phyloP scores from a whole-genome alignment of 768 basidiomycete species.

The Ramaria rubella region DNA sequence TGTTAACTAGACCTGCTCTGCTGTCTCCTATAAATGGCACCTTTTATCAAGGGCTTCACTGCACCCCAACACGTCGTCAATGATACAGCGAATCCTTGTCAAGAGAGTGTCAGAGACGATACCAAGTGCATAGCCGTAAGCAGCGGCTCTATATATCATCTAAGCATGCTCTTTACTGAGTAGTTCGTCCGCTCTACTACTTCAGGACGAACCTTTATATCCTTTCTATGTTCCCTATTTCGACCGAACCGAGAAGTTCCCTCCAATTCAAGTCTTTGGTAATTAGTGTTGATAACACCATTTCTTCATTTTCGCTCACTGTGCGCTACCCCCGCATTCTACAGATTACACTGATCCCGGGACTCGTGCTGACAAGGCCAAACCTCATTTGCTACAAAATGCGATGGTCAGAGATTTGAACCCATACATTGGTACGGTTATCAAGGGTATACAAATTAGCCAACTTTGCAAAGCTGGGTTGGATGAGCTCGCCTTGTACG shows the following conservation, averaged over 20 bases:
- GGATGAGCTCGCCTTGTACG: slow-evolving; percentile 37
- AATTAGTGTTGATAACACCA: slow-evolving; percentile 5
- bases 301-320: not conserved
- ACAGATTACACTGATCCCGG: slow-evolving; percentile 41
- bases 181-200: no score
- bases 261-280: slow-evolving; percentile 44
- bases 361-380: slow-evolving; percentile 40
- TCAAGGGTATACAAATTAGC: slow-evolving; percentile 47
- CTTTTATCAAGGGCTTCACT: no score
- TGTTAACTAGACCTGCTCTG: no score
- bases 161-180: no score
- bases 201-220: slow-evolving; percentile 36
- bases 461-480: slow-evolving; percentile 45
- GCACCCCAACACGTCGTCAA: no score
- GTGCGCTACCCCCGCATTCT: not conserved
- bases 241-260: slow-evolving; percentile 43
- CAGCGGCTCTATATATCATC: no score
- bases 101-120: no score
- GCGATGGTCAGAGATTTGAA: slow-evolving; percentile 35
- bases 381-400: slow-evolving; percentile 44
- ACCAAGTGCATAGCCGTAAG: no score
- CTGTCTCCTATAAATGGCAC: no score
- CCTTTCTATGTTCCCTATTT: slow-evolving; percentile 45
- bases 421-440: slow-evolving; percentile 47
- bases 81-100: no score